phyloP scores from a whole-genome alignment of 495 filamentous ascomycete species.

The Lasiosphaeris hirsuta region DNA sequence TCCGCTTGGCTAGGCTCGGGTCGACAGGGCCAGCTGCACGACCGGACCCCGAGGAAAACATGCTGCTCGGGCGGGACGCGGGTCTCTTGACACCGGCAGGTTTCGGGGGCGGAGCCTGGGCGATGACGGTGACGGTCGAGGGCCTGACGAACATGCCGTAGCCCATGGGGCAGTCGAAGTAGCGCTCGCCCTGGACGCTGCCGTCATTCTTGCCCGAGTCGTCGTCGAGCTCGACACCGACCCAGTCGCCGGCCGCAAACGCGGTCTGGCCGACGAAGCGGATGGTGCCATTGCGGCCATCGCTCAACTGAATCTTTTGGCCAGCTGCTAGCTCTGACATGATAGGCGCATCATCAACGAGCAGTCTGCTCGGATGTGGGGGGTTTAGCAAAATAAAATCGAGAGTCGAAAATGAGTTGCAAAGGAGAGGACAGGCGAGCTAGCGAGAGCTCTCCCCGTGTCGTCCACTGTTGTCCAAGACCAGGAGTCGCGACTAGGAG shows the following conservation, averaged over 20 bases:
- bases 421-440: background rate
- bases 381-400: background rate
- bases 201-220: slow-evolving; percentile 93
- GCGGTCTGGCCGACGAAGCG: slow-evolving; percentile 76
- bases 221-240: slow-evolving; percentile 84
- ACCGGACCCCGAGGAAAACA: slow-evolving; percentile 26
- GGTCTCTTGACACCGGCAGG: slow-evolving; percentile 30
- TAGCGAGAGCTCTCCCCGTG: background rate
- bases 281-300: slow-evolving; percentile 72
- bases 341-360: slow-evolving; percentile 20
- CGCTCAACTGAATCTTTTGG: slow-evolving; percentile 60
- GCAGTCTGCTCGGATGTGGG: background rate
- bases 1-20: slow-evolving; percentile 52
- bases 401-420: background rate
- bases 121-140: slow-evolving; percentile 56
- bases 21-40: slow-evolving; percentile 42
- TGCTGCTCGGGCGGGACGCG: slow-evolving; percentile 36
- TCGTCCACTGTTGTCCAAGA: background rate
- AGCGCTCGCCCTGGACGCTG: slow-evolving; percentile 79
- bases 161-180: slow-evolving; percentile 78
- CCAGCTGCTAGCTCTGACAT: slow-evolving; percentile 45
- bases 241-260: slow-evolving; percentile 81
- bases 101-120: slow-evolving; percentile 46
- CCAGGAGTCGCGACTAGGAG: background rate
- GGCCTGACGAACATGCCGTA: slow-evolving; percentile 89